phyloP scores from a whole-genome alignment of 225 moss, liverwort and hornwort species.

The Anthoceros angustus region DNA sequence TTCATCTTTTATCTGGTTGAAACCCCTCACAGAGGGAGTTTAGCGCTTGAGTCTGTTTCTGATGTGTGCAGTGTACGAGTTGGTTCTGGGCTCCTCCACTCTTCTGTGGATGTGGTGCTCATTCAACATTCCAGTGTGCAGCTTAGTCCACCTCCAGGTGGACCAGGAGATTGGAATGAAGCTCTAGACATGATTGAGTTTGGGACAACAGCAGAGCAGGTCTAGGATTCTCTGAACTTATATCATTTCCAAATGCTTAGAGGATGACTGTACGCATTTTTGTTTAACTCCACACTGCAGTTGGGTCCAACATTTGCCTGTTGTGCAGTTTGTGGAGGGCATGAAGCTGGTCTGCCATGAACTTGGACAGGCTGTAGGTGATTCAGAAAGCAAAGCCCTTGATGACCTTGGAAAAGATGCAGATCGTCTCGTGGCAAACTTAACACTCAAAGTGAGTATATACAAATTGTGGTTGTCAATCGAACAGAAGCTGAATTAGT shows the following conservation, averaged over 20 bases:
- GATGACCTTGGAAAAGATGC: slow-evolving; percentile 76
- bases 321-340: slow-evolving; percentile 65
- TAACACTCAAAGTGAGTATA: slow-evolving; percentile 54
- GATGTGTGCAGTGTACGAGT: neutral
- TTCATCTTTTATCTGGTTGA: too few relatives aligned
- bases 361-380: slow-evolving; percentile 74
- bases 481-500: neutral
- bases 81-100: neutral
- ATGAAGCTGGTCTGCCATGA: slow-evolving; percentile 92
- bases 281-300: neutral
- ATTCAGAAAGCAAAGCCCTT: slow-evolving; percentile 63
- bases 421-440: slow-evolving; percentile 74
- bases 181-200: slow-evolving; percentile 82
- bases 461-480: neutral
- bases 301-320: neutral
- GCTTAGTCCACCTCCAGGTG: slow-evolving; percentile 26
- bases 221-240: neutral
- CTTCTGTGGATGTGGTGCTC: slow-evolving; percentile 9
- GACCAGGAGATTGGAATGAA: slow-evolving; percentile 88
- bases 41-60: neutral
- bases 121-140: slow-evolving; percentile 16
- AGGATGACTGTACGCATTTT: neutral
- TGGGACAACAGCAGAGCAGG: slow-evolving; percentile 72
- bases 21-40: neutral
- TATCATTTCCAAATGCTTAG: neutral